Conservation (phyloP, 2,329 filamentous ascomycete genomes). For the Penicillium sp. region DNA sequence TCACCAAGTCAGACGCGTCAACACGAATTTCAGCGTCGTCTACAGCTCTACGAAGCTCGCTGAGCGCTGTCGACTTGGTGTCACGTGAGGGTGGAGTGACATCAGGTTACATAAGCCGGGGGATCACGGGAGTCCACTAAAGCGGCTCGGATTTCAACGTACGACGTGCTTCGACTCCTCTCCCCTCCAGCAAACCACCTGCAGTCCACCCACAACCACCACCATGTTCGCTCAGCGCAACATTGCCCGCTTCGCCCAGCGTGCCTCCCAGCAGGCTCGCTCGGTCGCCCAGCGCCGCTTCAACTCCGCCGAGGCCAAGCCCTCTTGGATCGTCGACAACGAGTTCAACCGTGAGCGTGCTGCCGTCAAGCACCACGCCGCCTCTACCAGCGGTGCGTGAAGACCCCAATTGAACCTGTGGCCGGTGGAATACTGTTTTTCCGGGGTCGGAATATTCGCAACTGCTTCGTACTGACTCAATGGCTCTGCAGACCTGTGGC, state of each 20-base stretch:
- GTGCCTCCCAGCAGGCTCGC: slow-evolving; percentile 64
- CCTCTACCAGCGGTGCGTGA: slow-evolving; percentile 77
- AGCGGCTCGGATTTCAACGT: slow-evolving; percentile 35
- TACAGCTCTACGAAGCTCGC: not conserved
- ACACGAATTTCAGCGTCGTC: not conserved
- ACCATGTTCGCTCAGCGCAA: slow-evolving; percentile 68
- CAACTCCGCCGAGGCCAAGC: slow-evolving; percentile 65
- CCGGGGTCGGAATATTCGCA: not conserved
- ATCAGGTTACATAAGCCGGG: slow-evolving; percentile 36
- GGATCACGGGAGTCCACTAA: slow-evolving; percentile 37
- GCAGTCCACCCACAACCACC: slow-evolving; percentile 31
- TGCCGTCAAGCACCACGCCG: slow-evolving; percentile 90
- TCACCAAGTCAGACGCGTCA: not conserved
- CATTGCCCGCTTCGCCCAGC: slow-evolving; percentile 67
- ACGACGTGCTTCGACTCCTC: slow-evolving; percentile 29
- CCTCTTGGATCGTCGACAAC: slow-evolving; percentile 75
- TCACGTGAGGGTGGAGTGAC: slow-evolving; percentile 31
- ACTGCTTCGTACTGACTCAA: slow-evolving; percentile 33
- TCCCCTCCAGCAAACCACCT: slow-evolving; percentile 31
- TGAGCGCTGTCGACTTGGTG: not conserved
- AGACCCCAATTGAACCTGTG: slow-evolving; percentile 18
- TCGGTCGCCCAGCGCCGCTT: slow-evolving; percentile 71
- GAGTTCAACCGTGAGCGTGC: slow-evolving; percentile 91
- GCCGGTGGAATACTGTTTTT: not conserved
- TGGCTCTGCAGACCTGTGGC: slow-evolving; percentile 77